These are phyloP conservation scores for Theobroma grandiflorum DNA, from an alignment of 441 rosid species.

Conservation along the genomic window DNA sequence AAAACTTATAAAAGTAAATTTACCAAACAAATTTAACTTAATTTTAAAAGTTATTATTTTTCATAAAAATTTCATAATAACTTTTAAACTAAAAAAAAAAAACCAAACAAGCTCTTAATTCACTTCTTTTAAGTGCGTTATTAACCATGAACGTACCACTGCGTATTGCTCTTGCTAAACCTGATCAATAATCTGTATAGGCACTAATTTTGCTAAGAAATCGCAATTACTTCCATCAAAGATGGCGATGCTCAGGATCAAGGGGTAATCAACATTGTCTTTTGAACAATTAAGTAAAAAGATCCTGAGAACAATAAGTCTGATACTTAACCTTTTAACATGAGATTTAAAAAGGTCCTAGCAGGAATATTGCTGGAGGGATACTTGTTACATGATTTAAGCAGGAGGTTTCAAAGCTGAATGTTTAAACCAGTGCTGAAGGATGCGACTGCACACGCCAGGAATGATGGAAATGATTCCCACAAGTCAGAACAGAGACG, in stretches of 20 bases:
- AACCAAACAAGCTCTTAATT: too few relatives aligned
- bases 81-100: too few relatives aligned
- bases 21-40: too few relatives aligned
- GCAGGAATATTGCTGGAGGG: not conserved
- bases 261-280: not conserved
- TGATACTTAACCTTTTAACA: not conserved
- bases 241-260: not conserved
- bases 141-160: not conserved
- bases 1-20: too few relatives aligned
- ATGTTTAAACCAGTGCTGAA: not conserved
- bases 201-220: not conserved
- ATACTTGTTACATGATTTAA: not conserved
- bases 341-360: not conserved
- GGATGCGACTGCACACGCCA: not conserved
- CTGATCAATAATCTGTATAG: not conserved
- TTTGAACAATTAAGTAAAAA: not conserved
- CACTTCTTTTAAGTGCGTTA: not conserved
- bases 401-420: not conserved
- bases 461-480: not conserved
- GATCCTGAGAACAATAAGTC: not conserved
- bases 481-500: not conserved
- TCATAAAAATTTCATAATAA: too few relatives aligned
- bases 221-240: not conserved
- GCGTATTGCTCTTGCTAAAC: not conserved
- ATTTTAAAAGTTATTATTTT: too few relatives aligned